phyloP scores from a whole-genome alignment of 2,329 filamentous ascomycete species.

The Alternaria sp. region DNA sequence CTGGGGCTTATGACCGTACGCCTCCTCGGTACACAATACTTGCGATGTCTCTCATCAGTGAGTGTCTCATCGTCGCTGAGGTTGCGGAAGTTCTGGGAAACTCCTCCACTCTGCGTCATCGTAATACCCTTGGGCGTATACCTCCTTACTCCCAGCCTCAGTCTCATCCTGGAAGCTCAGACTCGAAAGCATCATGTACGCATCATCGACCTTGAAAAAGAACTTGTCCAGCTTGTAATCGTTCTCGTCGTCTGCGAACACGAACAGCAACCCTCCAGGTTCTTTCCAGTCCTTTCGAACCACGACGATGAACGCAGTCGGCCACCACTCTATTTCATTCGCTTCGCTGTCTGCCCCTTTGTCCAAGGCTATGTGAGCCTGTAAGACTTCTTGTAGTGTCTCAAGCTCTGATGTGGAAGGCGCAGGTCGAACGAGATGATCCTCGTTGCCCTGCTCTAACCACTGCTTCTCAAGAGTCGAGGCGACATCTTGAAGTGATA shows the following conservation, averaged over 20 bases:
- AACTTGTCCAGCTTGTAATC: not conserved
- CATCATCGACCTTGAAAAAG: not conserved
- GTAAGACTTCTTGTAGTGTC: not conserved
- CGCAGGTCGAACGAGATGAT: not conserved
- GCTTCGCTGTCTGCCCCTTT: not conserved
- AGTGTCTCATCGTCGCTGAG: not conserved
- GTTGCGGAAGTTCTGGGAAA: not conserved
- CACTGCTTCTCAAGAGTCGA: not conserved
- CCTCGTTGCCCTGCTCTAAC: not conserved
- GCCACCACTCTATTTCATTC: not conserved
- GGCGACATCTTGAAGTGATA: not conserved
- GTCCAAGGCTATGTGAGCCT: not conserved
- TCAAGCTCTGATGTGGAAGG: not conserved
- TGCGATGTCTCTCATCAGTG: not conserved
- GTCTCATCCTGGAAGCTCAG: not conserved
- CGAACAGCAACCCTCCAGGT: not conserved
- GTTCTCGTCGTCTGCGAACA: not conserved
- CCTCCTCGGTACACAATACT: not conserved
- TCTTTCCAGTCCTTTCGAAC: not conserved
- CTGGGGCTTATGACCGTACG: not conserved
- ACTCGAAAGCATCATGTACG: not conserved
- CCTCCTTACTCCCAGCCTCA: not conserved
- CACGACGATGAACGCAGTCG: not conserved
- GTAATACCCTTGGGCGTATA: not conserved
- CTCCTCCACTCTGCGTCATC: not conserved